Evolutionary conservation across 352 stramenopile genomes (phyloP).

Genomic region (Pythium rhizo-oryzae): DNA sequence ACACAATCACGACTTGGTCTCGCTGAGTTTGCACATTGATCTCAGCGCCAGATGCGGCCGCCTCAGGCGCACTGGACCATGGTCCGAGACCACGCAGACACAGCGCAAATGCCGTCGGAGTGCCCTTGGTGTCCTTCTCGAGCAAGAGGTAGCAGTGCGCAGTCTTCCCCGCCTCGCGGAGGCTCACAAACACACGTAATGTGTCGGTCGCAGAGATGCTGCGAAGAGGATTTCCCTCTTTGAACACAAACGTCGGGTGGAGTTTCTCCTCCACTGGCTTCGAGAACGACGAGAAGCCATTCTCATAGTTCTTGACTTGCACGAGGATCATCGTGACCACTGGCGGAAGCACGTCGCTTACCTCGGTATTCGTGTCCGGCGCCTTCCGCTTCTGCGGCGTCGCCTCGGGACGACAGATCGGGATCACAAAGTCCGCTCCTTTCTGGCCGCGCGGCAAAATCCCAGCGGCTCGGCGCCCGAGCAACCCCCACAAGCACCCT

Average conservation of each 20-base stretch:
- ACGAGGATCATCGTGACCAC: slow-evolving; percentile 26
- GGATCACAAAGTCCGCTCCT: slow-evolving; percentile 27
- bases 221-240: background rate
- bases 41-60: no score
- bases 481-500: slow-evolving; percentile 34
- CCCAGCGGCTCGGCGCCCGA: slow-evolving; percentile 25
- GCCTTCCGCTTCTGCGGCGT: background rate
- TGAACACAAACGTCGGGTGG: background rate
- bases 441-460: slow-evolving; percentile 20
- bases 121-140: background rate
- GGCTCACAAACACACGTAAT: background rate
- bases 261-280: background rate
- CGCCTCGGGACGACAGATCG: slow-evolving; percentile 13
- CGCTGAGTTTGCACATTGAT: background rate
- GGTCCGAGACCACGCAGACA: background rate
- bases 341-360: background rate
- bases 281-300: background rate
- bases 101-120: background rate
- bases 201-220: background rate
- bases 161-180: background rate
- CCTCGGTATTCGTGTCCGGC: background rate
- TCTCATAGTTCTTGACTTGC: slow-evolving; percentile 16
- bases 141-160: background rate
- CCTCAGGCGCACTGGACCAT: background rate
- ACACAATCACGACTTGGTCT: background rate